These are phyloP conservation scores for Helicocarpus griseus DNA, from an alignment of 2,329 filamentous ascomycete genomes.

Conservation along the genomic window DNA sequence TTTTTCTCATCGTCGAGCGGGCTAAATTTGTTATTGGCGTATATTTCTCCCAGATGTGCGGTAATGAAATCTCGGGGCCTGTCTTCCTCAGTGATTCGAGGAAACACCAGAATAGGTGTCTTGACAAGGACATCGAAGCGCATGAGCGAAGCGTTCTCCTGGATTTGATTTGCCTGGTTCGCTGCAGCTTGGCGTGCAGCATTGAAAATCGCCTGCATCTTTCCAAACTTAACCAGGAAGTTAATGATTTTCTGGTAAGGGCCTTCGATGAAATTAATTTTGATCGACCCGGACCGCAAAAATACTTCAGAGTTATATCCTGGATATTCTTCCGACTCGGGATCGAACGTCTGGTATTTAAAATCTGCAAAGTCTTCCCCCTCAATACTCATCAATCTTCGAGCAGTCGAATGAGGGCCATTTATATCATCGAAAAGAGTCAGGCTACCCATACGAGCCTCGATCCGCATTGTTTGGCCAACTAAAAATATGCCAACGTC, in stretches of 20 bases:
- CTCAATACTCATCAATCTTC: slow-evolving; percentile 86
- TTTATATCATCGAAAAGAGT: slow-evolving; percentile 89
- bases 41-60: slow-evolving; percentile 93
- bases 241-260: slow-evolving; percentile 97
- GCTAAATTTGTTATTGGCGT: slow-evolving; percentile 86
- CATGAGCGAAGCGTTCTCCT: slow-evolving; percentile 80
- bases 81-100: slow-evolving; percentile 62
- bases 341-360: slow-evolving; percentile 90
- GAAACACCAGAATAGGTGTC: slow-evolving; percentile 94
- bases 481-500: slow-evolving; percentile 83
- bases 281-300: slow-evolving; percentile 85
- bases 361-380: slow-evolving; percentile 95
- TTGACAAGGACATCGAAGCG: slow-evolving; percentile 90
- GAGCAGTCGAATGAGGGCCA: slow-evolving; percentile 70
- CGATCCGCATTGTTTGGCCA: slow-evolving; percentile 77
- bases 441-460: slow-evolving; percentile 75
- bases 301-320: slow-evolving; percentile 91
- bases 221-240: slow-evolving; percentile 96
- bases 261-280: slow-evolving; percentile 93
- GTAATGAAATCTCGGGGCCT: slow-evolving; percentile 72
- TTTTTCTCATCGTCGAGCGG: slow-evolving; percentile 68
- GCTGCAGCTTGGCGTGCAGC: slow-evolving; percentile 89
- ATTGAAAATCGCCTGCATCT: slow-evolving; percentile 99
- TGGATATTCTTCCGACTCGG: slow-evolving; percentile 66
- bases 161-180: slow-evolving; percentile 84